These are phyloP conservation scores for Diaporthe australafricana DNA, from an alignment of 2,329 filamentous ascomycete species.

Conservation along the genomic window DNA sequence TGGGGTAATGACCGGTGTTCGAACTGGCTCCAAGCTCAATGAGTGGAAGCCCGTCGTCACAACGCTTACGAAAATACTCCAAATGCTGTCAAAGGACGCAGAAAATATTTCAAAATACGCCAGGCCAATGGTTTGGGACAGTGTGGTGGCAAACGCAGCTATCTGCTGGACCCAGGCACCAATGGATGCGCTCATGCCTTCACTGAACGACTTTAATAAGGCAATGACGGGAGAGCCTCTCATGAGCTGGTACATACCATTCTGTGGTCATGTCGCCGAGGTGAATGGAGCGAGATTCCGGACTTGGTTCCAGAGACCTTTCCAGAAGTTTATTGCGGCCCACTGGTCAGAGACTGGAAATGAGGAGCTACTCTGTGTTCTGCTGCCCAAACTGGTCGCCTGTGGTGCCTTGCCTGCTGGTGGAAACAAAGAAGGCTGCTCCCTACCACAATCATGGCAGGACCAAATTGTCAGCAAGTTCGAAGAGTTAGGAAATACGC, in stretches of 20 bases:
- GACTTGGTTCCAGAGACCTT: slow-evolving; percentile 80
- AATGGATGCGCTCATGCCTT: slow-evolving; percentile 81
- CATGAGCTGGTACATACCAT: slow-evolving; percentile 81
- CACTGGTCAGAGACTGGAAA: slow-evolving; percentile 77
- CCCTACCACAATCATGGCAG: slow-evolving; percentile 76
- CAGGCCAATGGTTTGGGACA: slow-evolving; percentile 64
- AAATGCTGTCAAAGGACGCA: slow-evolving; percentile 55
- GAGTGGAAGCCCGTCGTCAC: slow-evolving; percentile 78
- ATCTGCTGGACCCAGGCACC: slow-evolving; percentile 81
- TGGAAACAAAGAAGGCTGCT: slow-evolving; percentile 64
- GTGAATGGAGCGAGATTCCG: slow-evolving; percentile 81
- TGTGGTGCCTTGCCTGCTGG: slow-evolving; percentile 65
- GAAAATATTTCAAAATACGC: slow-evolving; percentile 50
- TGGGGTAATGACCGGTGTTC: slow-evolving; percentile 79
- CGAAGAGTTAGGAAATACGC: slow-evolving; percentile 70
- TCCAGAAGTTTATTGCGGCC: slow-evolving; percentile 84
- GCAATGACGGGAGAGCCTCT: slow-evolving; percentile 73
- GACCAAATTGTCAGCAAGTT: slow-evolving; percentile 79
- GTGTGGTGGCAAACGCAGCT: slow-evolving; percentile 67
- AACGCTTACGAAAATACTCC: slow-evolving; percentile 64
- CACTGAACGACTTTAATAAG: slow-evolving; percentile 74
- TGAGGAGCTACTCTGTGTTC: slow-evolving; percentile 75
- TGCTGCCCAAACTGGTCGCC: slow-evolving; percentile 74
- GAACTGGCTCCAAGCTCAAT: slow-evolving; percentile 79
- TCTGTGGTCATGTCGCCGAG: slow-evolving; percentile 84